phyloP scores from a whole-genome alignment of 2,329 filamentous ascomycete genomes.

The Aspergillus bombycis region DNA sequence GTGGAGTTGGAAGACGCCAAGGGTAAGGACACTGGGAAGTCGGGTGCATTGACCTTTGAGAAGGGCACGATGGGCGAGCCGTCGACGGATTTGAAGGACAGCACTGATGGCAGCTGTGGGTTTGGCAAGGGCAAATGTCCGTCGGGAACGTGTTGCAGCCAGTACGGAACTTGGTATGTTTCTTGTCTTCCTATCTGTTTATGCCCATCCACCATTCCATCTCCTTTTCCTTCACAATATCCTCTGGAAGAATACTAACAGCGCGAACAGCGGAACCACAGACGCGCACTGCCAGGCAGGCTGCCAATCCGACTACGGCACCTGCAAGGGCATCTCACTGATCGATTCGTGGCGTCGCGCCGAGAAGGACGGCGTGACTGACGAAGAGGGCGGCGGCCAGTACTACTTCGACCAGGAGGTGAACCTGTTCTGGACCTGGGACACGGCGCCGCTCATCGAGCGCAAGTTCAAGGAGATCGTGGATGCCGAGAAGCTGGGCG shows the following conservation, averaged over 20 bases:
- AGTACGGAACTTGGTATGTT: constrained; percentile 41
- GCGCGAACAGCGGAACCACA: constrained; percentile 32
- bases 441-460: constrained; percentile 63
- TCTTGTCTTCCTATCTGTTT: background rate
- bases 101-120: constrained; percentile 39
- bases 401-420: constrained; percentile 68
- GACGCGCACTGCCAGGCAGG: constrained; percentile 36
- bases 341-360: constrained; percentile 62
- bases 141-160: constrained; percentile 37
- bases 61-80: constrained; percentile 30
- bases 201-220: background rate
- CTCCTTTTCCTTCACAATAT: background rate
- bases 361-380: constrained; percentile 56
- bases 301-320: constrained; percentile 45
- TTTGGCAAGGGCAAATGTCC: constrained; percentile 33
- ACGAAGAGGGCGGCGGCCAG: constrained; percentile 62
- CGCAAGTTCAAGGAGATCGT: constrained; percentile 67
- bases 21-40: constrained; percentile 62
- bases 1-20: constrained; percentile 62
- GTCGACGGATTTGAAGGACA: constrained; percentile 28
- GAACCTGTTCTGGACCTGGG: constrained; percentile 74
- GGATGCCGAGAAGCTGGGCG: constrained; percentile 60
- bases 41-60: constrained; percentile 55
- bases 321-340: constrained; percentile 53
- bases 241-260: constrained; percentile 15